Evolutionary conservation across 2,329 filamentous ascomycete genomes (phyloP).

Genomic region (Akanthomyces dipterigenus): DNA sequence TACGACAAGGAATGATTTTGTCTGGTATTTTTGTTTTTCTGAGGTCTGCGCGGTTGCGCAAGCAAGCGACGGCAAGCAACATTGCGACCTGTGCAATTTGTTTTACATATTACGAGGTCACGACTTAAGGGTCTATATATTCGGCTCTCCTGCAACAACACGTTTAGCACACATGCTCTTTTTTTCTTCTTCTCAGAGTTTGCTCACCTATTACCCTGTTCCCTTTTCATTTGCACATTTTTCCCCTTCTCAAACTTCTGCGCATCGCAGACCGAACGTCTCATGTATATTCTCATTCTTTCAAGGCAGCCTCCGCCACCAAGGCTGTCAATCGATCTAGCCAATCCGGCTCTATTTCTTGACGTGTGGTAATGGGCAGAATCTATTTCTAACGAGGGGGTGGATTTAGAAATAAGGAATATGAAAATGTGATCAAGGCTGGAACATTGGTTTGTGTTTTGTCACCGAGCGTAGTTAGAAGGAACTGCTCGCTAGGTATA

Average conservation of each 20-base stretch:
- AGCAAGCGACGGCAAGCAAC: neutral
- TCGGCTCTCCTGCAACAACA: neutral
- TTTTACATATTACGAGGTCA: slow-evolving; percentile 10
- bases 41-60: neutral
- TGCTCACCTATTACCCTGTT: slow-evolving; percentile 13
- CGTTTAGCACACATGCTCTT: neutral
- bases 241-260: neutral
- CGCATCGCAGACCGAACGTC: neutral
- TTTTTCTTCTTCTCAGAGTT: neutral
- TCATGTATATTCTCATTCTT: slow-evolving; percentile 24
- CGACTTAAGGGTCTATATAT: slow-evolving; percentile 1
- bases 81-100: slow-evolving; percentile 1
- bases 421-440: neutral
- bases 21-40: neutral
- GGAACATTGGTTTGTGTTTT: neutral
- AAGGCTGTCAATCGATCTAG: slow-evolving; percentile 17
- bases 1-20: slow-evolving; percentile 21
- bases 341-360: neutral
- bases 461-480: neutral
- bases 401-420: too few relatives aligned
- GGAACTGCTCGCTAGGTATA: neutral
- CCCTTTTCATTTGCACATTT: neutral
- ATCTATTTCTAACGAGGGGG: neutral
- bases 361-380: slow-evolving; percentile 5
- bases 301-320: slow-evolving; percentile 22